A percentile compares a stretch with the other conserved stretches of the same genome.
Conservation (phyloP, 1,284 basidiomycete species). For the Farysia itapuensis region DNA sequence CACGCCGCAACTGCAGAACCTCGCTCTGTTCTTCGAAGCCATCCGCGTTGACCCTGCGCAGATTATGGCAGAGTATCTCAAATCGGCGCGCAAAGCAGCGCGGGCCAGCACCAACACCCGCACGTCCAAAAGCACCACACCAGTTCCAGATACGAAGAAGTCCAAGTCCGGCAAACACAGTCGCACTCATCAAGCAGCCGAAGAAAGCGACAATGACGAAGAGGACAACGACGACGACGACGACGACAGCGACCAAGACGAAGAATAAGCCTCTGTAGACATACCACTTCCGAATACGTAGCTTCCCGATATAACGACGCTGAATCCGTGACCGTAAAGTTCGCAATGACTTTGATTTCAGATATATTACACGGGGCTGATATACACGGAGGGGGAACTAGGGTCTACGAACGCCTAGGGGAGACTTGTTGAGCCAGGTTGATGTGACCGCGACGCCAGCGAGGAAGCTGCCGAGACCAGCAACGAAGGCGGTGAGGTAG, state of each 20-base stretch:
- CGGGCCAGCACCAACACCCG: constrained; percentile 5
- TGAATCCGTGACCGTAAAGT: no score
- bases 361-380: no score
- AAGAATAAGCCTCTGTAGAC: no score
- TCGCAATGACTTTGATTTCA: no score
- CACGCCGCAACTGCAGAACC: constrained; percentile 7
- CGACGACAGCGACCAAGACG: no score
- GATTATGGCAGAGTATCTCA: constrained; percentile 13
- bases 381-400: no score
- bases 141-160: constrained; percentile 9
- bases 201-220: constrained; percentile 11
- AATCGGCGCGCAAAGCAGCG: constrained; percentile 13
- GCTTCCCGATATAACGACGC: no score
- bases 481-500: constrained; percentile 37
- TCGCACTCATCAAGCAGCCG: constrained; percentile 11
- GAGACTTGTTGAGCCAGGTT: no score
- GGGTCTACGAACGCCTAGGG: no score
- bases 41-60: constrained; percentile 14
- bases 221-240: constrained; percentile 26
- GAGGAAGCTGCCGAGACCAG: constrained; percentile 21
- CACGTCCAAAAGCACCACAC: constrained; percentile 8
- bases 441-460: constrained; percentile 27
- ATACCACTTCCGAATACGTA: no score
- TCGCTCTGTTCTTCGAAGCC: constrained; percentile 18
- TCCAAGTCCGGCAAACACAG: constrained; percentile 3